Percentiles rank a stretch among this genome's conserved stretches.
phyloP scores from a whole-genome alignment of 345 rosid species.

The Crucihimalaya himalaica region DNA sequence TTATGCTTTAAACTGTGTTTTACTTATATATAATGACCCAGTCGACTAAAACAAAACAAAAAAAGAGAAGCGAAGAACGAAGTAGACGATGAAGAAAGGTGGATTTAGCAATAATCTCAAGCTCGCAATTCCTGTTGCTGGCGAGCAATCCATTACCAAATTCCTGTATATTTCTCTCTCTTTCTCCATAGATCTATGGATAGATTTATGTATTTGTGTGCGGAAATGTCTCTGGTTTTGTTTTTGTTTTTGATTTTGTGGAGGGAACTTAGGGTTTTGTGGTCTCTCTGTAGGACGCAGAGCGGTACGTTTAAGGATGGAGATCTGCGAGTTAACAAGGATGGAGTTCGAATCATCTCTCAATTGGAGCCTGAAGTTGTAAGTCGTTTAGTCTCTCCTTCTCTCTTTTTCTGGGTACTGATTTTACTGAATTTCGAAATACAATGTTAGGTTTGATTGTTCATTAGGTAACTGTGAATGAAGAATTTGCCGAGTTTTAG shows the following conservation, averaged over 20 bases:
- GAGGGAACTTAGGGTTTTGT: not conserved
- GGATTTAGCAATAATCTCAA: constrained; percentile 57
- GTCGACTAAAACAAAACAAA: not conserved
- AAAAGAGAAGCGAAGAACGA: not conserved
- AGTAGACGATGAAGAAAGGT: constrained; percentile 61
- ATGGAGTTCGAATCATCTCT: constrained; percentile 83
- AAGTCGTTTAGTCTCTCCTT: not conserved
- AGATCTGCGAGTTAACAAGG: constrained; percentile 89
- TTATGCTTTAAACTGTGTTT: not conserved
- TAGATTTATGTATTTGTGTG: not conserved
- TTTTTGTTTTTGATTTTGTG: not conserved
- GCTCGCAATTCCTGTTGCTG: constrained; percentile 63
- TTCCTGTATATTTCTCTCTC: constrained; percentile 69
- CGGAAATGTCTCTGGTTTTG: constrained; percentile 5
- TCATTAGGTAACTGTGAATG: not conserved
- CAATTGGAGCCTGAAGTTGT: constrained; percentile 64
- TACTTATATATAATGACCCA: constrained; percentile 12
- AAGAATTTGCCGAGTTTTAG: not conserved
- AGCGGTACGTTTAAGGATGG: constrained; percentile 94
- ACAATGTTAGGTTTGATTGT: not conserved
- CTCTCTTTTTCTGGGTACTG: not conserved
- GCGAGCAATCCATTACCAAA: constrained; percentile 56
- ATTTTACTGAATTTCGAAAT: not conserved
- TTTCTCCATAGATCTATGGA: not conserved
- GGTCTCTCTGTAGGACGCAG: constrained; percentile 50